phyloP scores from a whole-genome alignment of 2,329 filamentous ascomycete species.

The Aureobasidium pullulans region DNA sequence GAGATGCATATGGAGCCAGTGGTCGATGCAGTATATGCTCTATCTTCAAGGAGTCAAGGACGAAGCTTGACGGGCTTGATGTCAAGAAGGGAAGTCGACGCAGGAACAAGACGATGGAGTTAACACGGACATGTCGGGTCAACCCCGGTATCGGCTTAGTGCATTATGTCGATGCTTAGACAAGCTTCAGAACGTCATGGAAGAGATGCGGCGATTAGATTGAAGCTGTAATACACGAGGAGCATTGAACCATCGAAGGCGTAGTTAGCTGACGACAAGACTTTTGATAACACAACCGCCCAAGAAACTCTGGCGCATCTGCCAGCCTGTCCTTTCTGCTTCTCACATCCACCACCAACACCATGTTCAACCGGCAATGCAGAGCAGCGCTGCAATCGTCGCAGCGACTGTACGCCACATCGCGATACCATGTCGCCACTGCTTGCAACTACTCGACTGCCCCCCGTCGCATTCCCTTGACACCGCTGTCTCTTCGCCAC shows the following conservation, averaged over 20 bases:
- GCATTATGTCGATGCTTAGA: constrained; percentile 28
- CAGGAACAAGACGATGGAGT: neutral
- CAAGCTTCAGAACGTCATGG: constrained; percentile 34
- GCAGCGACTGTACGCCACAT: constrained; percentile 23
- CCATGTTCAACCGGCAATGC: constrained; percentile 49
- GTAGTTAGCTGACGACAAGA: neutral
- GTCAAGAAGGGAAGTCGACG: neutral
- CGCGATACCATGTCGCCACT: constrained; percentile 20
- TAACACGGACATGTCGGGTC: neutral
- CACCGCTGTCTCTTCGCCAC: constrained; percentile 19
- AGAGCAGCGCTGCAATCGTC: constrained; percentile 43
- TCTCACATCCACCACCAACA: neutral
- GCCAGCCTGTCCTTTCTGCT: constrained; percentile 12
- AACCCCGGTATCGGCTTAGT: constrained; percentile 2
- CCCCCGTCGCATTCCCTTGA: constrained; percentile 15
- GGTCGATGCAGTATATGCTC: too few species aligned
- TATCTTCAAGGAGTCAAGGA: too few species aligned
- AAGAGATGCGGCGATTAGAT: constrained; percentile 5
- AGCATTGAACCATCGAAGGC: constrained; percentile 1
- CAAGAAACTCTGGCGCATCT: neutral
- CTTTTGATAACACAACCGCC: neutral
- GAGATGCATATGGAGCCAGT: too few species aligned
- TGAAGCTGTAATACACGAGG: constrained; percentile 12
- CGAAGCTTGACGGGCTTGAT: neutral
- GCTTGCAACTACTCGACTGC: constrained; percentile 12